phyloP scores from a whole-genome alignment of 768 basidiomycete species.

The Russula olivacea region DNA sequence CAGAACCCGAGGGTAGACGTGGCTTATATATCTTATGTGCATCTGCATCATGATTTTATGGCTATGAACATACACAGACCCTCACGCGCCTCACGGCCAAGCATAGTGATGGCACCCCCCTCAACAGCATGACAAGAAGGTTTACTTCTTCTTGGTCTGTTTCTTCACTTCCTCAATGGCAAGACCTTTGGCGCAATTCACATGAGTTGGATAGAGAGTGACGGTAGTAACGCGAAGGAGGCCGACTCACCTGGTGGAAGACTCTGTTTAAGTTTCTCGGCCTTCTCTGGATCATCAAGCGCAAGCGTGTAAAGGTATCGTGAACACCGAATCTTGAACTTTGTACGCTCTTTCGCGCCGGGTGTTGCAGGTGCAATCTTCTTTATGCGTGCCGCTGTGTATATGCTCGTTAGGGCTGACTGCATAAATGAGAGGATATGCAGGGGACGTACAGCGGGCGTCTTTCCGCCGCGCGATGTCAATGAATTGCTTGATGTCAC shows the following conservation, averaged over 20 bases:
- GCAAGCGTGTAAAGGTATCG: constrained; percentile 97
- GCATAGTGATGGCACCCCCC: background rate
- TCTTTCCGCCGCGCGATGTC: constrained; percentile 96
- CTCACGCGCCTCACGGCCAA: background rate
- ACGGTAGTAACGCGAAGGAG: background rate
- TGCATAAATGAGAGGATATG: background rate
- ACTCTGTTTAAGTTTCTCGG: constrained; percentile 93
- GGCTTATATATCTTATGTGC: constrained; percentile 2
- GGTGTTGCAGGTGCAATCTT: constrained; percentile 69
- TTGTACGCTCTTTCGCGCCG: constrained; percentile 76
- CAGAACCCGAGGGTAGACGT: background rate
- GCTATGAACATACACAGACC: constrained; percentile 13
- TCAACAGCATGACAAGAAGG: constrained; percentile 3
- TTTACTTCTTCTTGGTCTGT: constrained; percentile 63
- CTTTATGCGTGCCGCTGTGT: constrained; percentile 93
- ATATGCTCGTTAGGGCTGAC: constrained; percentile 6
- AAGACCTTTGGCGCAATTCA: constrained; percentile 46
- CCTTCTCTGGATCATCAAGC: constrained; percentile 95
- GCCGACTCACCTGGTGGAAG: constrained; percentile 80
- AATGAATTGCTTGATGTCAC: constrained; percentile 98
- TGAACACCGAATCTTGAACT: constrained; percentile 98
- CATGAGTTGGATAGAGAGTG: background rate
- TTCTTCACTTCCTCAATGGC: constrained; percentile 66
- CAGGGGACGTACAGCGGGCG: constrained; percentile 72
- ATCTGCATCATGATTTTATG: constrained; percentile 15